A percentile compares a stretch with the other conserved stretches of the same genome.
These are phyloP conservation scores for Pythium folliculosum DNA, from an alignment of 352 stramenopile species.

Conservation along the genomic window DNA sequence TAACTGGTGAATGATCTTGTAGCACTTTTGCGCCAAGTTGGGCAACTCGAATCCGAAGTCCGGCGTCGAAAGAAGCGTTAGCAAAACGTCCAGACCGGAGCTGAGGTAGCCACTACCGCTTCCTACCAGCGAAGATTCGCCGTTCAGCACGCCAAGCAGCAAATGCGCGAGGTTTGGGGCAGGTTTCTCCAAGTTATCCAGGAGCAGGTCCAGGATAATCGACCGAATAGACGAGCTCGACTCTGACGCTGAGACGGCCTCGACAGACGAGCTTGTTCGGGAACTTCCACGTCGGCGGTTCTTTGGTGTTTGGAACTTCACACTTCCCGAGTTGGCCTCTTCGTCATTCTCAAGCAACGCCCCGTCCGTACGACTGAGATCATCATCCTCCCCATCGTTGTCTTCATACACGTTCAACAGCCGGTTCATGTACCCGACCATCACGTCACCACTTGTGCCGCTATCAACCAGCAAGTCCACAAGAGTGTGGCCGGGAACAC, in stretches of 20 bases:
- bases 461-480: slow-evolving; percentile 75
- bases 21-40: slow-evolving; percentile 60
- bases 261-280: background rate
- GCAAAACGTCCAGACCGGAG: slow-evolving; percentile 62
- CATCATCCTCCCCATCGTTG: slow-evolving; percentile 26
- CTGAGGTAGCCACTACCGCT: slow-evolving; percentile 39
- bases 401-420: slow-evolving; percentile 72
- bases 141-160: slow-evolving; percentile 64
- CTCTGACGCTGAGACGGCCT: slow-evolving; percentile 4
- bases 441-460: slow-evolving; percentile 61
- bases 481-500: slow-evolving; percentile 58
- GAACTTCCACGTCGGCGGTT: slow-evolving; percentile 28
- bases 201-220: slow-evolving; percentile 71
- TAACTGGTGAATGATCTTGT: slow-evolving; percentile 67
- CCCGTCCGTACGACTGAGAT: background rate
- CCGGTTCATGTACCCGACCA: slow-evolving; percentile 80
- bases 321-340: slow-evolving; percentile 27
- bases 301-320: slow-evolving; percentile 41
- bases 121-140: slow-evolving; percentile 21
- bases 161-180: slow-evolving; percentile 77
- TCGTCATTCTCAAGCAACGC: slow-evolving; percentile 26
- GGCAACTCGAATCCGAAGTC: slow-evolving; percentile 72
- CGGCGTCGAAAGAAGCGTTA: slow-evolving; percentile 71
- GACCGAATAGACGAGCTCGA: slow-evolving; percentile 52
- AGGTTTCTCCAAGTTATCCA: slow-evolving; percentile 78